Base-by-base conservation (phyloP, 805 yeast genomes). In the Sugiyamaella marilandica region DNA sequence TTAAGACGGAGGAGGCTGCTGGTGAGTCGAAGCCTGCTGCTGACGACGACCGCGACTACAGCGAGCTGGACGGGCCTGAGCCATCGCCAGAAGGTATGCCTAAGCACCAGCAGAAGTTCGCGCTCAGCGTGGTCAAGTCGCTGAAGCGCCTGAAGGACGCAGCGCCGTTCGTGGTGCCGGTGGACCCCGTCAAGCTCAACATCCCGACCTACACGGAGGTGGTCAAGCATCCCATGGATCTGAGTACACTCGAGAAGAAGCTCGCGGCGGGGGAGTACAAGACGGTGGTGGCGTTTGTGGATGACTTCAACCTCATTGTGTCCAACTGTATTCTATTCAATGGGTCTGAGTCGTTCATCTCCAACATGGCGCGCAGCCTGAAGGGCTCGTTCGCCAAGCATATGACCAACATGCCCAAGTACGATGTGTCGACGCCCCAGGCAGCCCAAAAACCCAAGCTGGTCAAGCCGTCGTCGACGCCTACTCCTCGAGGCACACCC, bases 331-430 rank as follows among this genome's bases (percentile, higher is more conserved):
- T 76, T 44, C 77, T 77, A 47, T 94, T 92, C 68, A 94, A 94
- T 66, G 99, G 99, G 35, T 83, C 81, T 52, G 82, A 81, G 37
- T 78, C 96, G 1, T 80, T 82, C 16, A 91, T 94, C 58, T 81
- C 97, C 2, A 87, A 85, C 66, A 92, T 94, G 97, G 98, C 88
- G 19, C 80, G 84, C 63, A 87, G 85, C 67, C 79, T 94, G 47
- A 94, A 89, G 69, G 94, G 95, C 1, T 84, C 92, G 60, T 94
- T 94, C 66, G 95, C 88, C 65, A 91, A 91, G 63, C 97, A 92
- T 67, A 82, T 90, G 83, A 77, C 87, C 56, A 88, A 90, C 69
- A 83, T 91, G 82, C 99, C 99, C 2, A 81, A 90, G 2, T 73
- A 69, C 57, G 72, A 74, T 7, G 66, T 62, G 47, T 59, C 66